Evolutionary conservation across 129 eudicot genomes (phyloP).

Genomic region (Artemisia tridentata): DNA sequence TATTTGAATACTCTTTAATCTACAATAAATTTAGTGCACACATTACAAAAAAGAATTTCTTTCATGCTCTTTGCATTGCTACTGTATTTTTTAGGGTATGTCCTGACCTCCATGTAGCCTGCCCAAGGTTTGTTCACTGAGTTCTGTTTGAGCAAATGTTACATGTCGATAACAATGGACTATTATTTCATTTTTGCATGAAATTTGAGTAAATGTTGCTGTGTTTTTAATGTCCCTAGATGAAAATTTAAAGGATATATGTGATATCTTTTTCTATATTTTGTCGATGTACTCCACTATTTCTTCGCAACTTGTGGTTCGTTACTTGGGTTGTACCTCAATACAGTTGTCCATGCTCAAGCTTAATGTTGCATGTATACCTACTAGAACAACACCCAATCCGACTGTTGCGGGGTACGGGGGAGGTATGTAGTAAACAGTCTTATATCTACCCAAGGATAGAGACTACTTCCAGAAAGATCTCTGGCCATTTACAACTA

Average conservation of each 20-base stretch:
- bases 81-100: no score
- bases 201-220: neutral
- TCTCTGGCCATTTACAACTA: no score
- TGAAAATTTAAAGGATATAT: neutral
- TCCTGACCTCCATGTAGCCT: no score
- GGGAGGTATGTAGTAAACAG: no score
- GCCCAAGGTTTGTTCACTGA: no score
- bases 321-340: neutral
- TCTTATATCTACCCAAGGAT: no score
- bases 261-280: neutral
- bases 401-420: no score
- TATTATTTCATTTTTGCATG: neutral
- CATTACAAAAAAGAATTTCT: no score
- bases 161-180: neutral
- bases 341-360: neutral
- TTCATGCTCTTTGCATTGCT: no score
- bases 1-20: no score
- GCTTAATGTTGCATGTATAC: neutral
- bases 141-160: neutral
- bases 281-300: neutral
- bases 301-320: neutral
- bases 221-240: neutral
- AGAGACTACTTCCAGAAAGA: neutral
- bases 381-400: no score
- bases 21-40: no score